Conservation (phyloP, 2,329 filamentous ascomycete species). For the Dryadomyces sulphureus region DNA sequence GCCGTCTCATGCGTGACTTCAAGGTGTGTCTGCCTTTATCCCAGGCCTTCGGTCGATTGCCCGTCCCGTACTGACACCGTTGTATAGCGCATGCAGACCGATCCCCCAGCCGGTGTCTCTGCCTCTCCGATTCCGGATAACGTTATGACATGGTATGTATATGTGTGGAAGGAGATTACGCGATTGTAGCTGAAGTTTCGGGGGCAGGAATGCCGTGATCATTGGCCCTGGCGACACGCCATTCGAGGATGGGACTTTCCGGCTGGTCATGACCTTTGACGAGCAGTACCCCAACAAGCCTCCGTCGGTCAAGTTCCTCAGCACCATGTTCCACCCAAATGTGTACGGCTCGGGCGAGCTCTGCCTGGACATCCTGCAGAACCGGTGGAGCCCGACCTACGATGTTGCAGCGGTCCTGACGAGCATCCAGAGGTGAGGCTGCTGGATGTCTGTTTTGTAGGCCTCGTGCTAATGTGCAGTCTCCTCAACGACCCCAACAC, state of each 20-base stretch:
- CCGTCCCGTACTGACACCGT: too few relatives aligned
- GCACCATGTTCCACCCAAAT: conserved; percentile 98
- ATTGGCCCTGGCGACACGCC: conserved; percentile 94
- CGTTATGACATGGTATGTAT: conserved; percentile 89
- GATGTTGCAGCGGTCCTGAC: conserved; percentile 95
- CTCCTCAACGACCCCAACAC: conserved; percentile 96
- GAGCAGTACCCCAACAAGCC: conserved; percentile 99
- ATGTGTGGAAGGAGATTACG: too few relatives aligned
- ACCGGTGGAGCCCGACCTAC: conserved; percentile 96
- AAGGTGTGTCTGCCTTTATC: too few relatives aligned
- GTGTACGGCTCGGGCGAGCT: conserved; percentile 95
- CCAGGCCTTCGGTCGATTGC: too few relatives aligned
- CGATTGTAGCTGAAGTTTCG: too few relatives aligned
- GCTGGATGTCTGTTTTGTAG: too few relatives aligned
- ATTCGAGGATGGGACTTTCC: conserved; percentile 95
- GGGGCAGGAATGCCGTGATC: conserved; percentile 87
- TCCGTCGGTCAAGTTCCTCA: conserved; percentile 95
- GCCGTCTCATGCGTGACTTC: conserved; percentile 97
- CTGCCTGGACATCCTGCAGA: conserved; percentile 92
- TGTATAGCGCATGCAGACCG: conserved; percentile 89
- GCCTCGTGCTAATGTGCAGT: conserved; percentile 33
- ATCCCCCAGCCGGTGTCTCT: conserved; percentile 91
- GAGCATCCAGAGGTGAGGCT: conserved; percentile 76
- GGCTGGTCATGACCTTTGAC: conserved; percentile 97
- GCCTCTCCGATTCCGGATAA: conserved; percentile 92